Conservation (phyloP, 331 rosid genomes). For the Acacia pycnantha region DNA sequence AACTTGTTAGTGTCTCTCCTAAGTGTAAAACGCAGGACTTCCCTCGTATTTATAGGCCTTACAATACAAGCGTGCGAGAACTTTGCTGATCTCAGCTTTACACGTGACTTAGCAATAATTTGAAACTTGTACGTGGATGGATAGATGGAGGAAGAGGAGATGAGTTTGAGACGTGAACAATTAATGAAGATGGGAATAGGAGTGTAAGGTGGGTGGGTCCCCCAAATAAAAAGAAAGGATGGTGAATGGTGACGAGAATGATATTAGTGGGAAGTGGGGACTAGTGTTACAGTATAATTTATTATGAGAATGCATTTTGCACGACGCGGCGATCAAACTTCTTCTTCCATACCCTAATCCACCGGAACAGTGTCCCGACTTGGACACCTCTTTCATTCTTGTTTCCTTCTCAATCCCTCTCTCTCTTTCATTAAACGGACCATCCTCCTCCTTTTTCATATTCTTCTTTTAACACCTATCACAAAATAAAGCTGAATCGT, state of each 20-base stretch:
- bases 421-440: not conserved
- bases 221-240: not conserved
- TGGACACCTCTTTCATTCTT: not conserved
- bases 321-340: conserved; percentile 5
- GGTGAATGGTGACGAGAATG: not conserved
- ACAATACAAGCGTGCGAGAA: not conserved
- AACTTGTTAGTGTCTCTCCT: conserved; percentile 55
- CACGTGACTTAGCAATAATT: not conserved
- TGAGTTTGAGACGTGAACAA: not conserved
- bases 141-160: not conserved
- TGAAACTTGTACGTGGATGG: not conserved
- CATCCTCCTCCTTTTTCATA: not conserved
- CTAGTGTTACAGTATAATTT: not conserved
- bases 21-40: conserved; percentile 27
- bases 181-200: not conserved
- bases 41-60: conserved; percentile 41
- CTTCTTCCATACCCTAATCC: not conserved
- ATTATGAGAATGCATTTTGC: not conserved
- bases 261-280: not conserved
- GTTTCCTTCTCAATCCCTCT: not conserved
- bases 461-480: not conserved
- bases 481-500: not conserved
- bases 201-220: not conserved
- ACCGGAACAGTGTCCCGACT: not conserved
- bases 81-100: not conserved